Conservation (phyloP, 805 yeast genomes). For the Yueomyces sp. region DNA sequence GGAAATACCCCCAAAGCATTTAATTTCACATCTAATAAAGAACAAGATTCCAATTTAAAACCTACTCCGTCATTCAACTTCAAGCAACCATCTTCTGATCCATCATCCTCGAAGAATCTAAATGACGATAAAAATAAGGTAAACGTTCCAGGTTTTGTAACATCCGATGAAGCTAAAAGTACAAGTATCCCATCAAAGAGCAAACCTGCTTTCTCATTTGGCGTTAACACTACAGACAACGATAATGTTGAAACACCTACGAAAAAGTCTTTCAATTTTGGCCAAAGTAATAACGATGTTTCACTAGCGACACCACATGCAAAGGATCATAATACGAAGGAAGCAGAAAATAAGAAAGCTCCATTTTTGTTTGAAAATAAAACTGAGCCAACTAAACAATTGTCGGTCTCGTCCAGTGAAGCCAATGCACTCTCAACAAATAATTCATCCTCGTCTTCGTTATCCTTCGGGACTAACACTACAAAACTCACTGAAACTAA, state of each 20-base stretch:
- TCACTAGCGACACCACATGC: neutral
- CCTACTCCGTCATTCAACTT: no score
- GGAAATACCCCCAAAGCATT: no score
- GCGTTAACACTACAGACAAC: neutral
- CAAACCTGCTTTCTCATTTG: constrained; percentile 4
- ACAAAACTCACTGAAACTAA: neutral
- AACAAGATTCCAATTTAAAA: no score
- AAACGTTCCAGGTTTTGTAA: no score
- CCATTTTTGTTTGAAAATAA: neutral
- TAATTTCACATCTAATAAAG: no score
- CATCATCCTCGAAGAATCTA: no score
- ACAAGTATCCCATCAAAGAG: neutral
- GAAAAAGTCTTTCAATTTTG: constrained; percentile 8
- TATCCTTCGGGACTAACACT: neutral
- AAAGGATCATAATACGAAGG: neutral
- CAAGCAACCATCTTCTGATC: no score
- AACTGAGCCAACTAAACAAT: constrained; percentile 2
- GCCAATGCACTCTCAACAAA: neutral
- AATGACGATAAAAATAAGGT: no score
- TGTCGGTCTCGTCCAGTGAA: neutral
- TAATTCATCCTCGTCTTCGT: neutral
- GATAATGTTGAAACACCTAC: neutral
- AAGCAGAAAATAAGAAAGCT: neutral
- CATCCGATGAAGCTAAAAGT: no score
- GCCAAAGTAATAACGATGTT: neutral